phyloP scores from a whole-genome alignment of 208 protist species.

The Leishmania martiniquensis region DNA sequence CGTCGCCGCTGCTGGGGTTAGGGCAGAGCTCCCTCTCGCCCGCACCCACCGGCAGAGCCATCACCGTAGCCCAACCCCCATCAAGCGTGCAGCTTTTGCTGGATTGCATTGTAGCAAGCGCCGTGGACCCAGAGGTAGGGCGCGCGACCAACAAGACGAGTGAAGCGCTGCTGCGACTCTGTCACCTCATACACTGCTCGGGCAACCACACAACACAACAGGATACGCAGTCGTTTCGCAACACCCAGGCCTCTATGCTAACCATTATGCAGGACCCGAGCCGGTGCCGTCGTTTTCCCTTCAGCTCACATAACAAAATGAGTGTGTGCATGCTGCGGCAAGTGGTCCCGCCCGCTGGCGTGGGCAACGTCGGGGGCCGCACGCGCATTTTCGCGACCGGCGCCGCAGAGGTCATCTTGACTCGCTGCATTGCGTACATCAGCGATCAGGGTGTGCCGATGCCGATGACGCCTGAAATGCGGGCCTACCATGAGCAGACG shows the following conservation, averaged over 20 bases:
- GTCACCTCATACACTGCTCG: slow-evolving; percentile 16
- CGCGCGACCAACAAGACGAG: slow-evolving; percentile 69
- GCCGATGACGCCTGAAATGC: slow-evolving; percentile 41
- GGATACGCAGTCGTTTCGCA: slow-evolving; percentile 21
- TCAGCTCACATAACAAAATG: slow-evolving; percentile 78
- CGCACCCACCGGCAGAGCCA: not conserved
- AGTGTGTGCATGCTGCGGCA: slow-evolving; percentile 58
- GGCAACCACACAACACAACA: slow-evolving; percentile 8
- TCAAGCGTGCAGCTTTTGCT: slow-evolving; percentile 46
- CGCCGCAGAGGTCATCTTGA: slow-evolving; percentile 73
- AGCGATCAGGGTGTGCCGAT: slow-evolving; percentile 37
- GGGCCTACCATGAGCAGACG: slow-evolving; percentile 45
- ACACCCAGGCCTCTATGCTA: slow-evolving; percentile 36
- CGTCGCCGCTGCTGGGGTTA: not conserved
- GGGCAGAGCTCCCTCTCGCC: not conserved
- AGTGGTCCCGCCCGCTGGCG: slow-evolving; percentile 1
- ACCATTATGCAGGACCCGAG: slow-evolving; percentile 41
- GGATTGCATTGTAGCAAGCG: slow-evolving; percentile 66
- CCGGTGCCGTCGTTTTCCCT: slow-evolving; percentile 61
- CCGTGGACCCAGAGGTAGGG: slow-evolving; percentile 63
- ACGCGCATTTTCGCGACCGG: slow-evolving; percentile 59
- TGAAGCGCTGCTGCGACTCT: slow-evolving; percentile 62
- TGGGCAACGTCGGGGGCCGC: slow-evolving; percentile 4
- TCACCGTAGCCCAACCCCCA: slow-evolving; percentile 31
- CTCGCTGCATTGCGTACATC: slow-evolving; percentile 42